These are phyloP conservation scores for Monosporascus sp. DNA, from an alignment of 2,329 filamentous ascomycete genomes.

Conservation along the genomic window DNA sequence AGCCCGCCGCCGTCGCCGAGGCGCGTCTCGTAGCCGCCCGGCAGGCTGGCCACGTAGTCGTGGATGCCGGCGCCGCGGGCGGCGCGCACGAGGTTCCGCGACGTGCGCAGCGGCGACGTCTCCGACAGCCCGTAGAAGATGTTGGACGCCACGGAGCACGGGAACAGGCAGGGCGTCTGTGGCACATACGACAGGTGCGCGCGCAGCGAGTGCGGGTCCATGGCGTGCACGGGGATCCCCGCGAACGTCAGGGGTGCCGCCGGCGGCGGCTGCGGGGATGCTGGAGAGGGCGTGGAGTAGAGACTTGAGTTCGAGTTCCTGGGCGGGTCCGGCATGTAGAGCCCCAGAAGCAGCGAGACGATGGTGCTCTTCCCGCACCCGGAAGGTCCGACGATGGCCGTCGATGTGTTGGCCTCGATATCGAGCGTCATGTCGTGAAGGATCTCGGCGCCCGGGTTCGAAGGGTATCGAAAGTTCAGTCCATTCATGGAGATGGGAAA, in stretches of 20 bases:
- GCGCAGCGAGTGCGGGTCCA: constrained; percentile 59
- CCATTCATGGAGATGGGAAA: constrained; percentile 49
- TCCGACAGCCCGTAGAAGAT: constrained; percentile 71
- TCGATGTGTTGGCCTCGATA: constrained; percentile 58
- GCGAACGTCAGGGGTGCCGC: constrained; percentile 51
- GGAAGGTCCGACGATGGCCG: constrained; percentile 76
- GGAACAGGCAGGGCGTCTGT: constrained; percentile 72
- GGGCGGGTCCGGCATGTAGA: constrained; percentile 50
- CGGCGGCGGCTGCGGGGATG: background rate
- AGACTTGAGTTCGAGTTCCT: background rate
- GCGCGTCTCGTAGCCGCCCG: constrained; percentile 64
- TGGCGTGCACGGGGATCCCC: constrained; percentile 46
- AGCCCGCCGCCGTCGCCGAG: constrained; percentile 70
- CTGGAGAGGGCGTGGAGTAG: background rate
- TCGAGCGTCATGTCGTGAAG: constrained; percentile 61
- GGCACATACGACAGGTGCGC: constrained; percentile 62
- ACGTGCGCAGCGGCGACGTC: constrained; percentile 43
- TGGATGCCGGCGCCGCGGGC: constrained; percentile 62
- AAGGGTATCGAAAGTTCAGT: constrained; percentile 69
- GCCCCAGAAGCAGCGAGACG: constrained; percentile 64
- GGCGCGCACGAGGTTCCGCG: constrained; percentile 41
- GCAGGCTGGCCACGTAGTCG: constrained; percentile 69
- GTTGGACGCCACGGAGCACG: constrained; percentile 70
- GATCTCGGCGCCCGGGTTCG: constrained; percentile 42
- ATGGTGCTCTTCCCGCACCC: constrained; percentile 92